Percentiles rank a stretch among this genome's conserved stretches.
These are phyloP conservation scores for Fusarium sp. DNA, from an alignment of 2,329 filamentous ascomycete genomes.

Conservation along the genomic window DNA sequence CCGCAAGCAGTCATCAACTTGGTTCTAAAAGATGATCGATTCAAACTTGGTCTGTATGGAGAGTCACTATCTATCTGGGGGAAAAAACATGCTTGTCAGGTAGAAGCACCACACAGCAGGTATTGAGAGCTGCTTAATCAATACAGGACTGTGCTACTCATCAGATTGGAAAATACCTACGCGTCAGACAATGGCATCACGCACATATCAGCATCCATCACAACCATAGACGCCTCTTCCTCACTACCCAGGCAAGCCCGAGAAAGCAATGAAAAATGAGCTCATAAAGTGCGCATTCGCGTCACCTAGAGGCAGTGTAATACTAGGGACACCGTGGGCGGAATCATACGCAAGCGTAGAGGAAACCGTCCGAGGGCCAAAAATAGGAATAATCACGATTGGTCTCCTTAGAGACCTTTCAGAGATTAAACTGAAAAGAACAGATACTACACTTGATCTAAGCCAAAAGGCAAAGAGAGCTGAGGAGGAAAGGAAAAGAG, in stretches of 20 bases:
- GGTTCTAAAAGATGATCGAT: no score
- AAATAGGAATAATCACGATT: constrained; percentile 32
- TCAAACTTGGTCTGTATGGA: no score
- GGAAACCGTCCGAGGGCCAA: constrained; percentile 17
- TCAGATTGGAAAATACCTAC: no score
- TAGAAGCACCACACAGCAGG: no score
- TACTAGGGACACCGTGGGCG: constrained; percentile 27
- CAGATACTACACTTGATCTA: constrained; percentile 34
- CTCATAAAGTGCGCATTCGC: constrained; percentile 23
- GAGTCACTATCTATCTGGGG: no score
- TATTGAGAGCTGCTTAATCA: no score
- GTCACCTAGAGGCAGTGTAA: constrained; percentile 33
- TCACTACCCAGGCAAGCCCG: constrained; percentile 10
- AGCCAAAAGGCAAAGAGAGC: constrained; percentile 33
- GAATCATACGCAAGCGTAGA: constrained; percentile 28
- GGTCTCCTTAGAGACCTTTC: constrained; percentile 28
- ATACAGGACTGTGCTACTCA: no score
- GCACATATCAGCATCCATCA: no score
- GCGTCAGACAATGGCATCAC: no score
- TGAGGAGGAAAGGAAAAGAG: constrained; percentile 24
- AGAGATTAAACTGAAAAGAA: constrained; percentile 34
- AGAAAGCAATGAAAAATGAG: constrained; percentile 23
- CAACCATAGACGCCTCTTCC: constrained; percentile 1
- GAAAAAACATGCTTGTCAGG: no score
- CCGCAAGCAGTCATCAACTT: no score